phyloP scores from a whole-genome alignment of 345 rosid genomes.

The Garcia nutans region DNA sequence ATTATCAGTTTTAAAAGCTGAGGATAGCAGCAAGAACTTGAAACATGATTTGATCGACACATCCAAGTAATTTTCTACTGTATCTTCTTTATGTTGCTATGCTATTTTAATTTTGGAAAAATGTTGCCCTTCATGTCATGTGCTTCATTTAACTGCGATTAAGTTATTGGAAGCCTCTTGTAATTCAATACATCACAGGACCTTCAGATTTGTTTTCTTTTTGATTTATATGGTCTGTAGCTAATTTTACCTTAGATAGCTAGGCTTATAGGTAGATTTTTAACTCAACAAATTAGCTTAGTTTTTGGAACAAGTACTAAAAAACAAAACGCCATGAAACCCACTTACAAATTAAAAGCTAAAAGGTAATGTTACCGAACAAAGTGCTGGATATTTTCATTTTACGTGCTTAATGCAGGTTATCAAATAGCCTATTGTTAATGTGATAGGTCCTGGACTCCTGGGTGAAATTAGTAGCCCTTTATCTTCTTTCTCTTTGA shows the following conservation, averaged over 20 bases:
- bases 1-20: slow-evolving; percentile 49
- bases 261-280: neutral
- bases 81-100: slow-evolving; percentile 6
- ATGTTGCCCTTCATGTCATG: neutral
- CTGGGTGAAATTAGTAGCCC: neutral
- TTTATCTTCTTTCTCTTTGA: slow-evolving; percentile 4
- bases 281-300: too few species aligned
- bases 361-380: too few species aligned
- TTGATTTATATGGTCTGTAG: neutral
- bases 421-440: neutral
- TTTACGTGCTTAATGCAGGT: too few species aligned
- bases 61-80: slow-evolving; percentile 50
- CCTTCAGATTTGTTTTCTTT: neutral
- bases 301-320: too few species aligned
- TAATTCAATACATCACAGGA: neutral
- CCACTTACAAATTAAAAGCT: too few species aligned
- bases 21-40: slow-evolving; percentile 47
- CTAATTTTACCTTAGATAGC: neutral
- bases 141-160: neutral
- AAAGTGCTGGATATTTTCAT: too few species aligned
- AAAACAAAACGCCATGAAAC: too few species aligned
- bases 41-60: slow-evolving; percentile 49
- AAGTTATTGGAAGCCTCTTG: neutral
- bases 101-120: neutral
- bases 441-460: neutral